A percentile compares a stretch with the other conserved stretches of the same genome.
These are phyloP conservation scores for Poa pratensis DNA, from an alignment of 176 grass and related monocot species.

Conservation along the genomic window DNA sequence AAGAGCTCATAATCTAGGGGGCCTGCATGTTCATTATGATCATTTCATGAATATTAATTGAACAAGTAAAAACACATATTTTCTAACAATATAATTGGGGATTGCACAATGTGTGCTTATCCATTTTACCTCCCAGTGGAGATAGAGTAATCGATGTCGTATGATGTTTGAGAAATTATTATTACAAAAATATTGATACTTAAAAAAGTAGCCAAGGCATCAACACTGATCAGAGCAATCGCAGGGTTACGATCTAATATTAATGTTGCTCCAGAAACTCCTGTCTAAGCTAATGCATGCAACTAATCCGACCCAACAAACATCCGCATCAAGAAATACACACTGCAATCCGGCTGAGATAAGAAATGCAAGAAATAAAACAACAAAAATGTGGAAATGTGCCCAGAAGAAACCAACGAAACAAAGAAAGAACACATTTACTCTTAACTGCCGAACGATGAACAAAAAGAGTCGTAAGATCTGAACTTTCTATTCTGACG, in stretches of 20 bases:
- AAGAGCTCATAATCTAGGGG: too few relatives aligned
- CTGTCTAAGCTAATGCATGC: neutral
- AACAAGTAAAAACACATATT: too few relatives aligned
- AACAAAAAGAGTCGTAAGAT: neutral
- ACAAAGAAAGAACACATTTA: neutral
- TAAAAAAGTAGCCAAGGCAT: neutral
- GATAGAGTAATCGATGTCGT: neutral
- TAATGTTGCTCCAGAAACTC: neutral
- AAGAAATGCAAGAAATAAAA: too few relatives aligned
- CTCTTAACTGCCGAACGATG: neutral
- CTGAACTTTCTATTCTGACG: neutral
- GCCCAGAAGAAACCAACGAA: neutral
- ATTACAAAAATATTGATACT: too few relatives aligned
- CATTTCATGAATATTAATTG: too few relatives aligned
- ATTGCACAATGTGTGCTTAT: neutral
- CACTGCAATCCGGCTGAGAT: too few relatives aligned
- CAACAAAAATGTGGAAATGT: neutral
- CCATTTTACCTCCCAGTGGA: neutral
- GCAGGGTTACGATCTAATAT: neutral
- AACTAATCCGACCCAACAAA: neutral
- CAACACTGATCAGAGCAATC: neutral
- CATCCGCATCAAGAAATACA: neutral
- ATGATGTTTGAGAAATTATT: neutral
- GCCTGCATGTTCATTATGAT: too few relatives aligned
- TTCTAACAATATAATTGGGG: too few relatives aligned